phyloP scores from a whole-genome alignment of 768 basidiomycete genomes.

The Pleurotus tuber-regium region DNA sequence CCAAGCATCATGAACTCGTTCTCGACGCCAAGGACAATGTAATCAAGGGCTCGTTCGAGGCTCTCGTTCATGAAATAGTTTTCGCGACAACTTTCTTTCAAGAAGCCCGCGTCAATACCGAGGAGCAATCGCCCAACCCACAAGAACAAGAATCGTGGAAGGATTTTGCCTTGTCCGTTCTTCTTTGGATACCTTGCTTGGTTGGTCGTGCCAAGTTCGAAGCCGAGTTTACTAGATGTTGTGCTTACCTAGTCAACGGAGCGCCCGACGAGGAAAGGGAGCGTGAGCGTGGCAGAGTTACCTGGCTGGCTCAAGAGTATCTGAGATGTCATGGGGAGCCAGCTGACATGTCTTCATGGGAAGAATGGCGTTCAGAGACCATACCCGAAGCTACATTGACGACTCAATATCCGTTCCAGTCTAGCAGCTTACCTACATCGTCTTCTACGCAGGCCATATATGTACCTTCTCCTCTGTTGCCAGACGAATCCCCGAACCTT shows the following conservation, averaged over 20 bases:
- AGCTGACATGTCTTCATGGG: slow-evolving; percentile 53
- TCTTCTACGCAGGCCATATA: slow-evolving; percentile 54
- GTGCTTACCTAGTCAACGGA: slow-evolving; percentile 60
- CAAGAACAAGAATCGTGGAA: slow-evolving; percentile 45
- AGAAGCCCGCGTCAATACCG: slow-evolving; percentile 10
- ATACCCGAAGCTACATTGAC: slow-evolving; percentile 39
- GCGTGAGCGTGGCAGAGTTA: slow-evolving; percentile 43
- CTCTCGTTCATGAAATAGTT: slow-evolving; percentile 76
- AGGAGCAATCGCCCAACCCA: background rate
- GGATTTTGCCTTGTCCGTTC: slow-evolving; percentile 58
- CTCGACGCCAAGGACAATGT: slow-evolving; percentile 37
- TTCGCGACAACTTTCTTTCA: slow-evolving; percentile 61
- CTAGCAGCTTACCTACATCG: slow-evolving; percentile 35
- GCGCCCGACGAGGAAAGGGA: slow-evolving; percentile 41
- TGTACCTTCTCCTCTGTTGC: slow-evolving; percentile 43
- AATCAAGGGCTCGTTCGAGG: slow-evolving; percentile 71
- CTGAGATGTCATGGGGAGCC: slow-evolving; percentile 54
- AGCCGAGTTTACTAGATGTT: slow-evolving; percentile 65
- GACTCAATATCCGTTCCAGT: slow-evolving; percentile 17
- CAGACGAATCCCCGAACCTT: slow-evolving; percentile 42
- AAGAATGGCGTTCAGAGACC: slow-evolving; percentile 50
- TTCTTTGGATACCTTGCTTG: slow-evolving; percentile 59
- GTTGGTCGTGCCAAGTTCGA: slow-evolving; percentile 60
- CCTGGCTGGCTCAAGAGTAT: slow-evolving; percentile 69
- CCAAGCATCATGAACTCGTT: slow-evolving; percentile 71